phyloP scores from a whole-genome alignment of 306 rosid genomes.

The Astragalus membranaceus region DNA sequence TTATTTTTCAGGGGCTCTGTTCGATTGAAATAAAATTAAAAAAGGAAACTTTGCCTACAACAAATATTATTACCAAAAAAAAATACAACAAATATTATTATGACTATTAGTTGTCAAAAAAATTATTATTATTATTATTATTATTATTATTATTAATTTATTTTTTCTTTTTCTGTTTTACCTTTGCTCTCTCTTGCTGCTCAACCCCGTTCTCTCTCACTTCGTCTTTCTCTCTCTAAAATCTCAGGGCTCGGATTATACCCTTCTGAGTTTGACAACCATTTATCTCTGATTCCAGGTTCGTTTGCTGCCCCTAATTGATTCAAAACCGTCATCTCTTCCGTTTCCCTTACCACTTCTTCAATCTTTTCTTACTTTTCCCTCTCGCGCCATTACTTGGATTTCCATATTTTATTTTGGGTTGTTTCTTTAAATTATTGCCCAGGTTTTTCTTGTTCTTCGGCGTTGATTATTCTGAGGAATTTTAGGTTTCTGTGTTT shows the following conservation, averaged over 20 bases:
- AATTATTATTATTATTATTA: too few relatives aligned
- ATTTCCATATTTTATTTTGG: conserved; percentile 22
- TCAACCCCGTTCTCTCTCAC: conserved; percentile 29
- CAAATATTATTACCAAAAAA: background rate
- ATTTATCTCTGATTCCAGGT: conserved; percentile 59
- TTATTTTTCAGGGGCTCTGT: background rate
- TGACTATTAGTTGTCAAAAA: too few relatives aligned
- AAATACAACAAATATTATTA: too few relatives aligned
- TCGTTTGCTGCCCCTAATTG: conserved; percentile 38
- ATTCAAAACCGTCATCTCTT: conserved; percentile 37
- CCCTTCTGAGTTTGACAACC: conserved; percentile 36
- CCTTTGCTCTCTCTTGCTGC: conserved; percentile 45
- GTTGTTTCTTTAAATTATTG: conserved; percentile 19
- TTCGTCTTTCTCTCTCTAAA: conserved; percentile 44
- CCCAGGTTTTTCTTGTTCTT: conserved; percentile 32
- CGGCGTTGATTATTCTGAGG: conserved; percentile 15
- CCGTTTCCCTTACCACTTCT: background rate
- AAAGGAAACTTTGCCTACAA: background rate
- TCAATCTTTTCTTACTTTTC: background rate
- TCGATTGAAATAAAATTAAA: background rate
- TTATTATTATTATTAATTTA: conserved; percentile 3
- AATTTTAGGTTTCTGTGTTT: conserved; percentile 14
- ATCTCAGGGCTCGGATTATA: conserved; percentile 54
- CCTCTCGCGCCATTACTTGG: conserved; percentile 21
- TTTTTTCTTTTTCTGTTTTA: conserved; percentile 29